Base-by-base conservation (phyloP, 2,329 filamentous ascomycete genomes). In the Fusarium sp. region DNA sequence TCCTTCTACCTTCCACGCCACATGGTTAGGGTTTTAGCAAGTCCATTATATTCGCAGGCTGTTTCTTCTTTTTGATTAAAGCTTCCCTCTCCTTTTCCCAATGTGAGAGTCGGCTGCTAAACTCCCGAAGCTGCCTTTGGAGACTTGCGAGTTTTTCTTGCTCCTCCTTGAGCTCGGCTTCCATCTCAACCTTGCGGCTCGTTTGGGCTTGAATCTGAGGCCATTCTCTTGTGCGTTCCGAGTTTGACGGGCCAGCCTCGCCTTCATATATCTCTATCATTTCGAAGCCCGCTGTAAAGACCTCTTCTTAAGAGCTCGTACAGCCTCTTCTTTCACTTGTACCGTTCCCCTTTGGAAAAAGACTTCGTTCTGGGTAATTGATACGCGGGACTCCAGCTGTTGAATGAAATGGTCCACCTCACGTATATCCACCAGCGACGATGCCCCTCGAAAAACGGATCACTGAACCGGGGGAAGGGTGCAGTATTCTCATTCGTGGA, bases 311-410 rank as follows among this genome's bases (percentile, higher is more conserved):
- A 55, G 20, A 17, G 3, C 10, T 17, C 8, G 20, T 13, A 55
- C 3, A 28, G 8, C 24, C 14, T 5, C 5, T 17, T 39, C 6
- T n/a, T 26, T 28, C 20, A 7, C 13, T 13, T n/a, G 1, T n/a
- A 55, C 8, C 14, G 2, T 41, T 41, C 5, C 5, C 20, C 28
- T 39, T 22, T n/a, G 34, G 24, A 9, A 8, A 6, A 6, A 12
- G 14, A 14, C 8, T 28, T n/a, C 3, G 7, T 4, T 10, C 3
- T 7, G 3, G 4, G 24, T 13, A 2, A 1, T 10, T 8, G 24
- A 18, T n/a, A n/a, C 24, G 24, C 51, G 26, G 18, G 4, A n/a
- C 6, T 18, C 18, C 20, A 39, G 34, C 17, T 52, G 17, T 9
- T 13, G 8, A 24, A 52, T 36, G 30, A 34, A 36, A 10, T 11